Base-by-base conservation (phyloP, 192 early-diverging fungal species). In the Entophlyctis luteolus region DNA sequence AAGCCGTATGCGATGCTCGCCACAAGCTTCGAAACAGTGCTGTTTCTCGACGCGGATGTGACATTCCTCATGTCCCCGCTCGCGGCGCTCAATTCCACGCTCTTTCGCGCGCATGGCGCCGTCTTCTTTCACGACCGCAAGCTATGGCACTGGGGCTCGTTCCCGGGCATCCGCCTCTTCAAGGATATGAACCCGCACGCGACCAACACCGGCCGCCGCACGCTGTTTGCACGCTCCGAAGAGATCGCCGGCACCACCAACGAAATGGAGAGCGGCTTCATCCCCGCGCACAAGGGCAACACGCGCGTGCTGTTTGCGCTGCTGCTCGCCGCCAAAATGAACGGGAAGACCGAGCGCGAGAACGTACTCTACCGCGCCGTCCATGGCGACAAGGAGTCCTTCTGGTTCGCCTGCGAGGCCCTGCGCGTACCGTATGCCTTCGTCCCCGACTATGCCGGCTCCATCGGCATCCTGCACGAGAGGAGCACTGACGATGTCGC, bases 11-110 rank as follows among this genome's bases (percentile, higher is more conserved):
- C 86, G 0, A 74, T 89, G 29, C 50, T 90, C 35, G 80, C 79
- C 0, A 76, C 77, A 3, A 74, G 62, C 32, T 90, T 87, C 78
- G 60, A 65, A 16, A 77, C 88, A 32, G 79, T 84, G 14, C 80
- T 90, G 37, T 75, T 89, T 50, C 75, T 89, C 58, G 88, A 90
- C 66, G 83, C 88, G 4, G 88, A 90, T 62, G 86, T 80, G 0
- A 70, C 84, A 25, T 86, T 88, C 54, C 58, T 90, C 53, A 71
- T 82, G 65, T 67, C 73, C 56, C 88, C 88, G 0, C 78, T 67
- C 27, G 49, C 55, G 10, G 28, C 87, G 14, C 86, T 87, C 60
- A 5, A 49, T 1, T 23, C 25, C 28, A 4, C 1, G 45, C 65
- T 79, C 46, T 74, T 68, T 29, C 75, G 74, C 12, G 77, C 83